Base-by-base conservation (phyloP, 768 basidiomycete species). In the Suillus subalutaceus region DNA sequence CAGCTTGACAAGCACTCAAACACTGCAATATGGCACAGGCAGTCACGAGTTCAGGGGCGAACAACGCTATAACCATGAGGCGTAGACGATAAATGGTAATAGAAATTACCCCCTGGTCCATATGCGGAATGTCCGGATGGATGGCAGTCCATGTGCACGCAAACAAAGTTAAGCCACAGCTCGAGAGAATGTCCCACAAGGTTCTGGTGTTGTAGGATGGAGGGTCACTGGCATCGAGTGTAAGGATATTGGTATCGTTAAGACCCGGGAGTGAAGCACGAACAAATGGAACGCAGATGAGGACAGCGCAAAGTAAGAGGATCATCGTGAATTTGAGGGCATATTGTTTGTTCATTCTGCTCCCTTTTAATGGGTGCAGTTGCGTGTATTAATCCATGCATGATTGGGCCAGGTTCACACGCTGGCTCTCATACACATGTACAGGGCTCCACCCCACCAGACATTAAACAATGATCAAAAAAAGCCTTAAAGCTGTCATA, bases 221-320 rank as follows among this genome's bases (percentile, higher is more conserved):
- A 12, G 0, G 12, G n/a, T 12, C 0, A 2, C n/a, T 12, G n/a
- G 46, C 2, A 48, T 48, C 46, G 12, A 23, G 6, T 48, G n/a
- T 48, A 48, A 12, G n/a, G n/a, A 23, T 48, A 23, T 2, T 0
- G 10, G 46, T 48, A 23, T 48, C 46, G 0, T 23, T 23, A n/a
- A 48, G n/a, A 48, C n/a, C 2, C 5, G 5, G n/a, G n/a, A 48
- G 46, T 48, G 46, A 48, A 23, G 46, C 46, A 12, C 2, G 0
- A 48, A 23, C n/a, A 48, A 48, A 48, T 0, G n/a, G 71, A 67
- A 79, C 72, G 63, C 77, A 77, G 55, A 85, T 77, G 63, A 84
- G 69, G 10, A 2, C 12, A 50, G 48, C 48, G 6, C 5, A 23
- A 0, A 50, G 23, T 23, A 26, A 1, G 23, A 50, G 48, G 48